phyloP scores from a whole-genome alignment of 2,329 filamentous ascomycete species.

The Pleochaeta shiraiana region DNA sequence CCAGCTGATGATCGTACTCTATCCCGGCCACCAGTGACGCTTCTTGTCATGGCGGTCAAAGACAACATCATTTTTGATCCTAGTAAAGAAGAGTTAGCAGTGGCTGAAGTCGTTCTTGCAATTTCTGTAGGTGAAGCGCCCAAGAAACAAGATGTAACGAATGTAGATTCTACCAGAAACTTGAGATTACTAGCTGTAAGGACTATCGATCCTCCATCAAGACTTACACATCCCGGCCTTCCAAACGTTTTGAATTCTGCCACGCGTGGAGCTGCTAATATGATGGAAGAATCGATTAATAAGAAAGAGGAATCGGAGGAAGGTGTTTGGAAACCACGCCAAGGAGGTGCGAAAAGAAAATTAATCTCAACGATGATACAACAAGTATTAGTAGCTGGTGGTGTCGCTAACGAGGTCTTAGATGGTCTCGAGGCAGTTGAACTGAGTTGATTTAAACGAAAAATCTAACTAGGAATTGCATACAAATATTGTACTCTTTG shows the following conservation, averaged over 20 bases:
- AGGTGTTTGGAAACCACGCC: constrained; percentile 68
- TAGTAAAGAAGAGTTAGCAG: constrained; percentile 71
- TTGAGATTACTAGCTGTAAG: constrained; percentile 45
- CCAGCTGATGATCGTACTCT: constrained; percentile 13
- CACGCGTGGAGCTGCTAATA: constrained; percentile 21
- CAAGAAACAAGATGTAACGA: constrained; percentile 17
- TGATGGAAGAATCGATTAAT: constrained; percentile 22
- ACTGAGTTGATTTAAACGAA: constrained; percentile 24
- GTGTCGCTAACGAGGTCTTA: constrained; percentile 71
- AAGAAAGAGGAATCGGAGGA: constrained; percentile 34
- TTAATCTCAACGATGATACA: constrained; percentile 55
- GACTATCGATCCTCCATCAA: constrained; percentile 52
- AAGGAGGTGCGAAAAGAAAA: constrained; percentile 60
- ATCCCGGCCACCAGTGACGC: constrained; percentile 58
- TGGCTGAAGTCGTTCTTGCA: constrained; percentile 74
- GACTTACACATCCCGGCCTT: constrained; percentile 49
- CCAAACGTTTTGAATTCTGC: constrained; percentile 39
- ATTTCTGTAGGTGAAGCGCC: constrained; percentile 44
- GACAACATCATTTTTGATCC: constrained; percentile 91
- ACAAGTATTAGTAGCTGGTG: constrained; percentile 52
- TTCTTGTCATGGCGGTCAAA: constrained; percentile 72
- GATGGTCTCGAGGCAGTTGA: constrained; percentile 60
- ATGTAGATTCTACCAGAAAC: constrained; percentile 22
- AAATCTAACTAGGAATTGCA: too few species aligned
- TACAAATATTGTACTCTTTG: too few species aligned